A percentile compares a stretch with the other conserved stretches of the same genome.
Evolutionary conservation across 2,329 filamentous ascomycete genomes (phyloP).

Genomic region (Elsinoe batatas): DNA sequence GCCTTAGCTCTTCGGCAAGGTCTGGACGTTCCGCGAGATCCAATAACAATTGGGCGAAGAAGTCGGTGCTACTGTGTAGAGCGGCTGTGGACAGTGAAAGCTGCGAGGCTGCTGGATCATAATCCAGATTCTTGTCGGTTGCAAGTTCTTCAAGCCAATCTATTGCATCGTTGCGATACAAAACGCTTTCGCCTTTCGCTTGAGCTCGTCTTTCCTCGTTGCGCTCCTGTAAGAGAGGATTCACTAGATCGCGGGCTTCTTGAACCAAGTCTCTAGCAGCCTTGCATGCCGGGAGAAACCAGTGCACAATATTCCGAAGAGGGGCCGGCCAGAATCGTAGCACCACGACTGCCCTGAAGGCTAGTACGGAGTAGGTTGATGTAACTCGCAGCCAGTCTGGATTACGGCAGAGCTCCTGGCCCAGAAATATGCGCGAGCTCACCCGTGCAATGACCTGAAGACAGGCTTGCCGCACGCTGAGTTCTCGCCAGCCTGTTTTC

Average conservation of each 20-base stretch:
- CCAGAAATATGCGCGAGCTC: slow-evolving; percentile 33
- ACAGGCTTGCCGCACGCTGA: not conserved
- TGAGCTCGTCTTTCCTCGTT: slow-evolving; percentile 18
- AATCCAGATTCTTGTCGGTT: not conserved
- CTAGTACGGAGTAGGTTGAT: slow-evolving; percentile 26
- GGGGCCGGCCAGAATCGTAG: slow-evolving; percentile 13
- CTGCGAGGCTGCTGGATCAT: not conserved
- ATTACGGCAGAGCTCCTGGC: slow-evolving; percentile 29
- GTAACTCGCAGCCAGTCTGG: slow-evolving; percentile 30
- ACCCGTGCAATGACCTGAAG: slow-evolving; percentile 30
- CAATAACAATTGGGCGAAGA: not conserved
- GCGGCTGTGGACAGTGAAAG: not conserved
- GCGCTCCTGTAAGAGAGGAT: slow-evolving; percentile 25
- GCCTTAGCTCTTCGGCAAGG: not conserved
- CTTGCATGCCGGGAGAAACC: slow-evolving; percentile 27
- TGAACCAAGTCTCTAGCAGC: slow-evolving; percentile 20
- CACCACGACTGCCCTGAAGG: slow-evolving; percentile 27
- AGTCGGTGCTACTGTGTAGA: not conserved
- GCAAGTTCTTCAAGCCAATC: not conserved
- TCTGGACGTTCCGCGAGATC: not conserved
- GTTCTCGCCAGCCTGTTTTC: not conserved
- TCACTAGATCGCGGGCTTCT: slow-evolving; percentile 24
- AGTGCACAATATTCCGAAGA: slow-evolving; percentile 27
- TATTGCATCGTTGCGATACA: not conserved
- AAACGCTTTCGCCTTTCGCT: not conserved